These are phyloP conservation scores for Myrica gale DNA, from an alignment of 306 rosid genomes.

Conservation along the genomic window DNA sequence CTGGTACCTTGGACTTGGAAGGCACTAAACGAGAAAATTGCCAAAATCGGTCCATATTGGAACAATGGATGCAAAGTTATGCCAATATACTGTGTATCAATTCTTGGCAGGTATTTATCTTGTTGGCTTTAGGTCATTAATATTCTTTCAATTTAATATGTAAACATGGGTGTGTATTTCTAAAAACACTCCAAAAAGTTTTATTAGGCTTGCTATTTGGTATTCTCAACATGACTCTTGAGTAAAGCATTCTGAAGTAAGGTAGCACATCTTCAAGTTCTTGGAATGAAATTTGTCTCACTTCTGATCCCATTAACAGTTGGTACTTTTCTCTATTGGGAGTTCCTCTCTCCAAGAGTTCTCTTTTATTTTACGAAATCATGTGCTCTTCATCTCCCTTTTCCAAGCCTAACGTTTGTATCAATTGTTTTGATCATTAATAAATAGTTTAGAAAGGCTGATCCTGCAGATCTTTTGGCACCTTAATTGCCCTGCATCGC, in stretches of 20 bases:
- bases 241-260: conserved; percentile 5
- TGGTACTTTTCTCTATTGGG: background rate
- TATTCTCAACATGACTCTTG: background rate
- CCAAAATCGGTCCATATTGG: conserved; percentile 45
- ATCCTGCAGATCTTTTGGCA: background rate
- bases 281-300: background rate
- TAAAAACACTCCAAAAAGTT: conserved; percentile 18
- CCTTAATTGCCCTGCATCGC: background rate
- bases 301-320: background rate
- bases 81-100: conserved; percentile 75
- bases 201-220: background rate
- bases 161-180: conserved; percentile 4
- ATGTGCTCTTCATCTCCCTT: background rate
- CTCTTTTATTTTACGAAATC: background rate
- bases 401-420: background rate
- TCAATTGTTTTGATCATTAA: background rate
- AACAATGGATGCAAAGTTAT: conserved; percentile 73
- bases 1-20: conserved; percentile 54
- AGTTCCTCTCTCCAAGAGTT: background rate
- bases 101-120: conserved; percentile 81
- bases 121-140: conserved; percentile 4
- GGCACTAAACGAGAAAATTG: conserved; percentile 30
- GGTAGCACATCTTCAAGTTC: background rate
- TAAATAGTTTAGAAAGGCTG: background rate
- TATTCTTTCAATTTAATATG: conserved; percentile 6